Evolutionary conservation across 805 yeast species (phyloP), one percentile per base, ranked within the genome.

Genomic region (Starmerella sp.): DNA sequence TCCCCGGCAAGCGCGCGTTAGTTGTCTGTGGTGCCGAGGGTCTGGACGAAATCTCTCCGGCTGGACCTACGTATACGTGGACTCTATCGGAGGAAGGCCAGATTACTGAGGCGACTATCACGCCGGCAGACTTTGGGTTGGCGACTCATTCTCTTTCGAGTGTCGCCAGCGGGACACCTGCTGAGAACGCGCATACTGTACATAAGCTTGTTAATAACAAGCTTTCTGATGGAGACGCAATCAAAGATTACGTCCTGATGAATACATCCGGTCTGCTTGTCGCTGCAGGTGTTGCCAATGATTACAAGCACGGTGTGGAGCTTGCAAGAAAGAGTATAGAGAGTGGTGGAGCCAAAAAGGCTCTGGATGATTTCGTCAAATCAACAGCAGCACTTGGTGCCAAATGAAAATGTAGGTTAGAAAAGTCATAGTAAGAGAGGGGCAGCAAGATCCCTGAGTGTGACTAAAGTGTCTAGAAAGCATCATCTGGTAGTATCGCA

Each of bases 21-120:
- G 85, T 93, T 22, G 99, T 93, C 17, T 91, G 86, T 81, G 99
- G 99, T 11, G 82, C 82, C 52, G 80, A 86, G 49, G 96, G 96
- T 0, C 73, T 93, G 34, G 99, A 93, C 66, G 98, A 93, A 71
- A 85, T 93, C 37, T 84, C 96, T 1, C 96, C 97, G 2, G 79
- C 83, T 34, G 97, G 97, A 0, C 69, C 73, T 53, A 84, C 96
- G 2, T 79, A 79, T 54, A 80, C 83, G 57, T 93, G 99, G 99
- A 73, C 76, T 52, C 78, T 84, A 74, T 73, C 51, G 71, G 75
- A 38, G 63, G 61, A 67, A 47, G 70, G 68, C 15, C 38, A 55
- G 13, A 69, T 72, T 49, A 53, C 62, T 36, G 67, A 69, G 52
- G 60, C 59, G 31, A 48, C 52, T 28, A 38, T 71, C 9, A 43